These are phyloP conservation scores for Malassezia yamatoensis DNA, from an alignment of 1,284 basidiomycete genomes.

Conservation along the genomic window DNA sequence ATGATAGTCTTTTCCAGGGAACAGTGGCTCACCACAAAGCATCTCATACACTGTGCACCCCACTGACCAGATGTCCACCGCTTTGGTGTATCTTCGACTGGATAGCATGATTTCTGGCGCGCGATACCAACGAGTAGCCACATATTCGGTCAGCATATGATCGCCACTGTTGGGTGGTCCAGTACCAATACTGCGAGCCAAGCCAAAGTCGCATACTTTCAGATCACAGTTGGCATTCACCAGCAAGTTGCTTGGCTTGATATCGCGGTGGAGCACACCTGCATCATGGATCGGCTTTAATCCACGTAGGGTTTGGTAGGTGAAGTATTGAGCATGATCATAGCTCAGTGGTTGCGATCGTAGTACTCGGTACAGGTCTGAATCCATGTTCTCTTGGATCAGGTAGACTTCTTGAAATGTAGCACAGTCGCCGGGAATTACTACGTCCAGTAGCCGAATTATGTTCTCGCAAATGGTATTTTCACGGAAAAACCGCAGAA, in stretches of 20 bases:
- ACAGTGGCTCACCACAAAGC: conserved; percentile 82
- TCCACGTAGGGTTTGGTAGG: conserved; percentile 74
- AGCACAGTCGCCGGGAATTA: conserved; percentile 23
- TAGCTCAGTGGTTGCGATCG: conserved; percentile 62
- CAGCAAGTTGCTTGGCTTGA: conserved; percentile 90
- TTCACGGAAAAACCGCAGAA: conserved; percentile 19
- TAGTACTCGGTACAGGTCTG: conserved; percentile 73
- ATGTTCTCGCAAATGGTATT: conserved; percentile 22
- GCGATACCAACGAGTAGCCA: conserved; percentile 37
- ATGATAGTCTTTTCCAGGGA: conserved; percentile 89
- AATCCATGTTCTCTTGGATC: conserved; percentile 72
- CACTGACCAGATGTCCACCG: conserved; percentile 63
- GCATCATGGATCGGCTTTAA: conserved; percentile 87
- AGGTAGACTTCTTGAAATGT: conserved; percentile 34
- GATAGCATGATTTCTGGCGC: conserved; percentile 38
- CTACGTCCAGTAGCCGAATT: conserved; percentile 27
- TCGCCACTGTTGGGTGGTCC: conserved; percentile 13
- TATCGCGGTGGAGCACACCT: conserved; percentile 85
- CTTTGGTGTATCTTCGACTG: conserved; percentile 37
- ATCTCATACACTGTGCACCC: conserved; percentile 96
- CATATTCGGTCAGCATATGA: conserved; percentile 43
- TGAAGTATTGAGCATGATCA: conserved; percentile 32
- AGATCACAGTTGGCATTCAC: conserved; percentile 92
- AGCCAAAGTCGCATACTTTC: conserved; percentile 35
- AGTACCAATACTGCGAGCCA: conserved; percentile 21